phyloP scores from a whole-genome alignment of 805 yeast genomes.

The Phaffomyces opuntiae region DNA sequence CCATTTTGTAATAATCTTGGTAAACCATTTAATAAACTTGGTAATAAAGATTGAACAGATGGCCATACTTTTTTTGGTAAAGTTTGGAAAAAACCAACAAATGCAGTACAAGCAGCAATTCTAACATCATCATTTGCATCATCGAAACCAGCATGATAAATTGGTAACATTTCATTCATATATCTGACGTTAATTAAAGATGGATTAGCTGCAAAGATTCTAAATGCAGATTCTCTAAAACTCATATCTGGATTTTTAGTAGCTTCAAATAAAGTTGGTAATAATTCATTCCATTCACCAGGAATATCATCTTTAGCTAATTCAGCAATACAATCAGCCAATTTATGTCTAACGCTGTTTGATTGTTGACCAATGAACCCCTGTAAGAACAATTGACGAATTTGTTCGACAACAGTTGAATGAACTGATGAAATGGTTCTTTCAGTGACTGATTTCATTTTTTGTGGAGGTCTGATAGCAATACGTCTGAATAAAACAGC shows the following conservation, averaged over 20 bases:
- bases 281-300: constrained; percentile 68
- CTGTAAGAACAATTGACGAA: constrained; percentile 57
- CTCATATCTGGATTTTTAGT: constrained; percentile 47
- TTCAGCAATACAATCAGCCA: constrained; percentile 92
- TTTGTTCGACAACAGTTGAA: constrained; percentile 49
- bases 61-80: constrained; percentile 79
- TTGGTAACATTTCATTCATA: constrained; percentile 49
- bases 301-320: constrained; percentile 64
- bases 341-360: constrained; percentile 79
- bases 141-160: constrained; percentile 75
- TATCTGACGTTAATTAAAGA: constrained; percentile 59
- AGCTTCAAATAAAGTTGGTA: constrained; percentile 70
- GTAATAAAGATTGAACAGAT: constrained; percentile 68
- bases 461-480: constrained; percentile 72
- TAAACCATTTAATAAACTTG: constrained; percentile 75
- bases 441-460: constrained; percentile 56
- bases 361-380: constrained; percentile 69
- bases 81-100: constrained; percentile 79
- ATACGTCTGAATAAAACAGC: constrained; percentile 88
- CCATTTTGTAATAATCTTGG: constrained; percentile 78
- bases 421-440: constrained; percentile 71
- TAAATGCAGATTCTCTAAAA: constrained; percentile 83
- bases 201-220: constrained; percentile 83
- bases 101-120: constrained; percentile 87
- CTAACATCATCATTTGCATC: constrained; percentile 79